Conservation (phyloP, 805 yeast species). For the Brettanomyces naardenensis region DNA sequence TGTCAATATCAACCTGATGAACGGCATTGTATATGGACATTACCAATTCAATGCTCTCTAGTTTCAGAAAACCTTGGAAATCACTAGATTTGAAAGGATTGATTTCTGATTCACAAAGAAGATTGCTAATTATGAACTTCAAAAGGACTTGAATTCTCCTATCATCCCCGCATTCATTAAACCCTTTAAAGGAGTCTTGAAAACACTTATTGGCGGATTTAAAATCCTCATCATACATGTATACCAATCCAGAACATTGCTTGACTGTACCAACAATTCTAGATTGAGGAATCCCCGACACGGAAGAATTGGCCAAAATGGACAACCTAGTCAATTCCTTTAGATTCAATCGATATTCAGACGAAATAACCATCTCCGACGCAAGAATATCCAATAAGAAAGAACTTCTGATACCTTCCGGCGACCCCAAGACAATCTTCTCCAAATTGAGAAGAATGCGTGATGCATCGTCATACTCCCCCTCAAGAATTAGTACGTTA, state of each 20-base stretch:
- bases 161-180: constrained; percentile 52
- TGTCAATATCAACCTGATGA: constrained; percentile 17
- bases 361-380: constrained; percentile 48
- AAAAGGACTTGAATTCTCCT: constrained; percentile 51
- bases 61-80: constrained; percentile 32
- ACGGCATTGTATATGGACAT: constrained; percentile 22
- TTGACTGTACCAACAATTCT: constrained; percentile 63
- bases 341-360: constrained; percentile 29
- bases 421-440: constrained; percentile 26
- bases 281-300: constrained; percentile 70
- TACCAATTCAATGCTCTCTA: constrained; percentile 13
- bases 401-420: constrained; percentile 39
- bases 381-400: constrained; percentile 59
- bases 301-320: constrained; percentile 36
- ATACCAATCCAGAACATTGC: constrained; percentile 69
- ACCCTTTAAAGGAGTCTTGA: constrained; percentile 40
- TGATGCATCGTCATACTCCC: constrained; percentile 26
- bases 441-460: constrained; percentile 31
- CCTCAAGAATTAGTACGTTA: constrained; percentile 26
- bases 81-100: constrained; percentile 72
- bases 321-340: constrained; percentile 38
- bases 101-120: constrained; percentile 56
- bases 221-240: constrained; percentile 52
- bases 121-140: constrained; percentile 52
- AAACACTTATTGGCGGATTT: constrained; percentile 42